These are phyloP conservation scores for Tilletia caries DNA, from an alignment of 1,284 basidiomycete genomes.

Conservation along the genomic window DNA sequence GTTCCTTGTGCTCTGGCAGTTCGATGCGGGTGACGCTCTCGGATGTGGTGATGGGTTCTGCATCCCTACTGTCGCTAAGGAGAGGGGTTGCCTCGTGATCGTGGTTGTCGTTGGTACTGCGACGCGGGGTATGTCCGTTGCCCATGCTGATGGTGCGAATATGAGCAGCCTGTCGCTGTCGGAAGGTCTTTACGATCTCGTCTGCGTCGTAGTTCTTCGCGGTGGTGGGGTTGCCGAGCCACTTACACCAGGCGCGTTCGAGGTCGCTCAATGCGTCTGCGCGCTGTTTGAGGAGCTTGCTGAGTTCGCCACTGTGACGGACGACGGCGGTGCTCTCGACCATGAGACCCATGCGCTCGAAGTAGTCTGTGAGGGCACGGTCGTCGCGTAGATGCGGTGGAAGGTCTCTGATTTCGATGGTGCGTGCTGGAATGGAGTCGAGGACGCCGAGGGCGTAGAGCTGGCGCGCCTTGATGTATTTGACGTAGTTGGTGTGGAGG, in stretches of 20 bases:
- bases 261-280: constrained; percentile 73
- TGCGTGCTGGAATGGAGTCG: constrained; percentile 87
- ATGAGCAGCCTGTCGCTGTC: neutral
- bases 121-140: neutral
- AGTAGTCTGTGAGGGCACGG: constrained; percentile 82
- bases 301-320: constrained; percentile 73
- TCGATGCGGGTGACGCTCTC: constrained; percentile 7
- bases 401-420: constrained; percentile 79
- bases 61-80: neutral
- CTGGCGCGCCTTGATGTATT: constrained; percentile 86
- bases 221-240: constrained; percentile 85
- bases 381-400: constrained; percentile 80
- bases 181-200: constrained; percentile 30
- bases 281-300: constrained; percentile 69
- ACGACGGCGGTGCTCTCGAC: constrained; percentile 89
- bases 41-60: neutral
- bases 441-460: constrained; percentile 89
- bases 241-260: constrained; percentile 77
- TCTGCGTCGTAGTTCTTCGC: constrained; percentile 69
- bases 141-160: neutral
- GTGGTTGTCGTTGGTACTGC: neutral
- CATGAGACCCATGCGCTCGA: constrained; percentile 66
- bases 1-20: constrained; percentile 17
- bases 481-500: constrained; percentile 81
- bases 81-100: constrained; percentile 15